Percentiles rank a stretch among this genome's conserved stretches.
phyloP scores from a whole-genome alignment of 768 basidiomycete genomes.

The Tremella fuciformis region DNA sequence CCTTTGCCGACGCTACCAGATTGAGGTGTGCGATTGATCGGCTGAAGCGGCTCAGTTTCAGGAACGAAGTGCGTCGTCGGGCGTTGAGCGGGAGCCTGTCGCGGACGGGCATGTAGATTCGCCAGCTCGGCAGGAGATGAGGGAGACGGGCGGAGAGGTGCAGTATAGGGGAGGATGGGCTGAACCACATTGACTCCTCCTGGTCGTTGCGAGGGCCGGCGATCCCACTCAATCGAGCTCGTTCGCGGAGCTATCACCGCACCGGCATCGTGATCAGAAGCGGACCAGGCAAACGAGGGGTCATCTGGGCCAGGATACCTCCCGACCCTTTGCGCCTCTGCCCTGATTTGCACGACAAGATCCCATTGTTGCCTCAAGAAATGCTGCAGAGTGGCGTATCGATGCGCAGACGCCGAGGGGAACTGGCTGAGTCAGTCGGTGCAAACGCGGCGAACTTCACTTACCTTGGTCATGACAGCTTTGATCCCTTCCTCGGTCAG shows the following conservation, averaged over 20 bases:
- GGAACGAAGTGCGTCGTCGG: conserved; percentile 41
- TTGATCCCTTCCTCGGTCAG: conserved; percentile 51
- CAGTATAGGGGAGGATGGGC: neutral
- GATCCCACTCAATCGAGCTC: conserved; percentile 15
- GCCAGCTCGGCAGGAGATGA: conserved; percentile 40
- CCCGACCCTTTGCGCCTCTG: conserved; percentile 39
- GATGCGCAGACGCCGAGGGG: conserved; percentile 80
- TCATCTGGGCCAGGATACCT: conserved; percentile 34
- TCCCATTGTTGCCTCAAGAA: conserved; percentile 80
- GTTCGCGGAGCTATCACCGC: conserved; percentile 8
- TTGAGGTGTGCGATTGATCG: neutral
- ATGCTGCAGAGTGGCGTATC: conserved; percentile 72
- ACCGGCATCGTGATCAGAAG: conserved; percentile 17
- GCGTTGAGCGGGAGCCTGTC: conserved; percentile 11
- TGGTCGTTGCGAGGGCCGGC: neutral
- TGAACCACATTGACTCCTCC: too few species aligned
- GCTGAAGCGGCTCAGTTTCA: conserved; percentile 27
- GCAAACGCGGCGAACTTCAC: conserved; percentile 55
- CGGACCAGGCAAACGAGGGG: conserved; percentile 2
- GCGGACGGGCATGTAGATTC: conserved; percentile 10
- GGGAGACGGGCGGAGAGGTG: conserved; percentile 29
- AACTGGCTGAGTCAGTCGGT: conserved; percentile 59
- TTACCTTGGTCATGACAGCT: conserved; percentile 57
- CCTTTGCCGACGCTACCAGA: neutral
- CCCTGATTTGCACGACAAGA: conserved; percentile 57